Evolutionary conservation across 2,329 filamentous ascomycete genomes (phyloP), one percentile per base, ranked within the genome.

Genomic region (Triangularia verruculosa): DNA sequence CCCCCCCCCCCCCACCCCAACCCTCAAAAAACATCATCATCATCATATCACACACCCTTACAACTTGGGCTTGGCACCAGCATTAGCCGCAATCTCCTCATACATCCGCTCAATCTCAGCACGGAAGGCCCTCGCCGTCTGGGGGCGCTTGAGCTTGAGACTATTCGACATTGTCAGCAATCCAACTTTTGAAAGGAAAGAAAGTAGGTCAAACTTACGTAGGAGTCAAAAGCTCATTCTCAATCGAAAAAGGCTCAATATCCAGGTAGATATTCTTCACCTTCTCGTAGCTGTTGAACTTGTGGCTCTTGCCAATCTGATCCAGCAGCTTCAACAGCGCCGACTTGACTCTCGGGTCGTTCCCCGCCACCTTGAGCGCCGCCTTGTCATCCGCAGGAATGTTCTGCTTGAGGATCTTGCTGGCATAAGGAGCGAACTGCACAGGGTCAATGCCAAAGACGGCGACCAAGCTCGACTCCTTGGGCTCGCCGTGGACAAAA

Each of bases 281-380:
- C 68, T 87, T 86, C 82, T 99, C 95, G 71, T 91, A 98, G 69
- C 88, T 91, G 74, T 96, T 95, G 77, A 99, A 93, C 79, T 95
- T 96, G 76, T 91, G 87, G 78, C 88, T 89, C 79, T 85, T 90
- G 52, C 86, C 92, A 64, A 96, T 89, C 61, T 82, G 84, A 64
- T 95, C 90, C 32, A 99, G 80, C 68, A 95, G 86, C 75, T 89
- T 89, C 68, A 96, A 74, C 62, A 96, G 88, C 1, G 91, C 90
- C 72, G 86, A 85, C 69, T 86, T 83, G 22, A 99, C 86, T 72
- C 87, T 88, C 58, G 86, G 82, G 69, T 96, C 87, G 64, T 82
- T 80, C 39, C 87, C 84, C 0, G 89, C 91, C 2, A 83, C 82
- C 74, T 85, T 85, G 64, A 98, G 76, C 9, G 86, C 90, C 4